Evolutionary conservation across 208 protist species (phyloP).

Genomic region (Crithidia mellificae): DNA sequence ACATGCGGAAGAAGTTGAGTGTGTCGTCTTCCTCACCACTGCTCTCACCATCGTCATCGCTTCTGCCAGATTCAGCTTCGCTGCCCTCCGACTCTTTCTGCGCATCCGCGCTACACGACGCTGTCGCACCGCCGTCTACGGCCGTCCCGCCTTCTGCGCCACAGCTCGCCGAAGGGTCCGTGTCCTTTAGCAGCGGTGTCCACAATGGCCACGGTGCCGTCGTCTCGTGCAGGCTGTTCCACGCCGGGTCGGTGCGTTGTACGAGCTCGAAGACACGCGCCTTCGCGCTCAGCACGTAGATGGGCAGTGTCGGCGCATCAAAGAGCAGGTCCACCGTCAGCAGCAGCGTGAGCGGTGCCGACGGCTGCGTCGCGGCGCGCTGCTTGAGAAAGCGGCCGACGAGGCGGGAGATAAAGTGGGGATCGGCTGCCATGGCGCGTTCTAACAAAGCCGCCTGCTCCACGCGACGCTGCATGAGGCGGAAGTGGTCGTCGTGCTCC

Average conservation of each 20-base stretch:
- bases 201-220: conserved; percentile 19
- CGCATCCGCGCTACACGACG: conserved; percentile 2
- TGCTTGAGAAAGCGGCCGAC: conserved; percentile 20
- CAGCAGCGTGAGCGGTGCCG: conserved; percentile 37
- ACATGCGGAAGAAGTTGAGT: conserved; percentile 77
- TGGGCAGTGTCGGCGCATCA: conserved; percentile 60
- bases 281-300: conserved; percentile 79
- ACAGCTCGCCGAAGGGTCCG: conserved; percentile 1
- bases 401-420: conserved; percentile 41
- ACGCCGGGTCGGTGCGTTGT: conserved; percentile 5
- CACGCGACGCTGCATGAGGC: conserved; percentile 44
- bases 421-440: conserved; percentile 29
- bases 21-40: conserved; percentile 18
- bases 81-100: too few species aligned
- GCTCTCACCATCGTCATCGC: conserved; percentile 21
- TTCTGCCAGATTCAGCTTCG: background rate
- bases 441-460: conserved; percentile 55
- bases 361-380: background rate
- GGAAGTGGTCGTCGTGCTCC: conserved; percentile 62
- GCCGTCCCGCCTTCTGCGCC: background rate
- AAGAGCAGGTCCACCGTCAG: conserved; percentile 79
- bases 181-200: conserved; percentile 37
- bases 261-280: conserved; percentile 49
- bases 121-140: background rate
- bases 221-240: background rate